Conservation (phyloP, 2,329 filamentous ascomycete genomes). For the Fusarium sp. region DNA sequence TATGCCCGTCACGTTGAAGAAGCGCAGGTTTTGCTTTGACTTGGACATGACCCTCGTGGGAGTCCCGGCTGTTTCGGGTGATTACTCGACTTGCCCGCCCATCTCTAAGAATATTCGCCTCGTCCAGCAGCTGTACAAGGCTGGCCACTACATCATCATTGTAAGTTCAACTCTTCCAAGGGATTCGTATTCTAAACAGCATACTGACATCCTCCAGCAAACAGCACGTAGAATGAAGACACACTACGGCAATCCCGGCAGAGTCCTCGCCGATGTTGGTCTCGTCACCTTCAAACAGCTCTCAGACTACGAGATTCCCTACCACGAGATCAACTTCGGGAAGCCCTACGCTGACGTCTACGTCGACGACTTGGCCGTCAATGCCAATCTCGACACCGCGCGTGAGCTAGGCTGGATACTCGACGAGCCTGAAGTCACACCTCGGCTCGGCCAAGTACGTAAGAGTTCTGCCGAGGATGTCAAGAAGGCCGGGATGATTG, state of each 20-base stretch:
- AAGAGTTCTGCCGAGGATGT: background rate
- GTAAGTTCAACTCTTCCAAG: background rate
- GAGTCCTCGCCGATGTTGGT: background rate
- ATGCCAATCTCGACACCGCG: background rate
- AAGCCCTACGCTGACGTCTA: background rate
- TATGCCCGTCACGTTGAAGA: background rate
- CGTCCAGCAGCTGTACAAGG: background rate
- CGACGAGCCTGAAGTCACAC: background rate
- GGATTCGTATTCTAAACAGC: rapidly evolving
- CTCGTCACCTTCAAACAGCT: background rate
- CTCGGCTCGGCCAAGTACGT: background rate
- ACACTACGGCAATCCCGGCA: background rate
- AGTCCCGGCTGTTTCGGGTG: background rate
- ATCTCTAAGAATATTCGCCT: background rate
- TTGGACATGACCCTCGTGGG: background rate
- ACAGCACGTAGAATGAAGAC: slow-evolving; percentile 1
- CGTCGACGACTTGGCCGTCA: background rate
- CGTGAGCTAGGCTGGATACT: background rate
- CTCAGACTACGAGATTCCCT: slow-evolving; percentile 1
- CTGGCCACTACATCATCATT: slow-evolving; percentile 1
- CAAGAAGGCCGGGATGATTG: slow-evolving; percentile 1
- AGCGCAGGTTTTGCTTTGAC: background rate
- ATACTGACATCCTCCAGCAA: background rate
- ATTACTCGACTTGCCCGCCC: background rate
- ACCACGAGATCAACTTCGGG: slow-evolving; percentile 1